These are phyloP conservation scores for Lophium mytilinum DNA, from an alignment of 495 filamentous ascomycete genomes.

Conservation along the genomic window DNA sequence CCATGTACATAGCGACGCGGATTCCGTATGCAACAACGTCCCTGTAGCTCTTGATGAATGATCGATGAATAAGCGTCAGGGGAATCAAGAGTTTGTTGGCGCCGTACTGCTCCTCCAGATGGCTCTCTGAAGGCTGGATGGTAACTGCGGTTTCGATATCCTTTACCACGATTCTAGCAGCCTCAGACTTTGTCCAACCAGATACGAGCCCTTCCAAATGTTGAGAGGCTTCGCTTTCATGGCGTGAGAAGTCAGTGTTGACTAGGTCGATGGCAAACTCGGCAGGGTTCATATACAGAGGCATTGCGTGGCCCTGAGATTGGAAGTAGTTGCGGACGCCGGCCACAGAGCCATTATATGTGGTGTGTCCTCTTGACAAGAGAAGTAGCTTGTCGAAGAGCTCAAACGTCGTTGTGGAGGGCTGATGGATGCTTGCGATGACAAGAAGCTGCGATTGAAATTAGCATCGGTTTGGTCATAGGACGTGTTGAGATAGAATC, in stretches of 20 bases:
- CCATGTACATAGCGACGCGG: constrained; percentile 72
- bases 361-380: constrained; percentile 57
- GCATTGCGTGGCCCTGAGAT: constrained; percentile 49
- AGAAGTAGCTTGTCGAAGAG: constrained; percentile 73
- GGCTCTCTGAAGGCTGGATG: too few relatives aligned
- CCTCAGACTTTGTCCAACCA: constrained; percentile 36
- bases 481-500: constrained; percentile 2
- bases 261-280: constrained; percentile 68
- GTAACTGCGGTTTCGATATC: neutral
- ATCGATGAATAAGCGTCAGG: constrained; percentile 55
- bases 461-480: constrained; percentile 2
- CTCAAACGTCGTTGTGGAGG: constrained; percentile 64
- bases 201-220: constrained; percentile 38
- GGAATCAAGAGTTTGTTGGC: constrained; percentile 35
- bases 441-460: constrained; percentile 47
- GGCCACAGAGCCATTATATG: constrained; percentile 57
- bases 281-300: constrained; percentile 63
- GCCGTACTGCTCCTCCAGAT: too few relatives aligned
- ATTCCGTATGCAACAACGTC: constrained; percentile 79
- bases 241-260: constrained; percentile 60
- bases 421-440: constrained; percentile 76
- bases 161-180: constrained; percentile 4
- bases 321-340: constrained; percentile 51
- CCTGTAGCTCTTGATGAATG: constrained; percentile 71
- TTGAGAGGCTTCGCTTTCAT: constrained; percentile 35